Evolutionary conservation across 1,284 basidiomycete genomes (phyloP).

Genomic region (Thelephora terrestris): DNA sequence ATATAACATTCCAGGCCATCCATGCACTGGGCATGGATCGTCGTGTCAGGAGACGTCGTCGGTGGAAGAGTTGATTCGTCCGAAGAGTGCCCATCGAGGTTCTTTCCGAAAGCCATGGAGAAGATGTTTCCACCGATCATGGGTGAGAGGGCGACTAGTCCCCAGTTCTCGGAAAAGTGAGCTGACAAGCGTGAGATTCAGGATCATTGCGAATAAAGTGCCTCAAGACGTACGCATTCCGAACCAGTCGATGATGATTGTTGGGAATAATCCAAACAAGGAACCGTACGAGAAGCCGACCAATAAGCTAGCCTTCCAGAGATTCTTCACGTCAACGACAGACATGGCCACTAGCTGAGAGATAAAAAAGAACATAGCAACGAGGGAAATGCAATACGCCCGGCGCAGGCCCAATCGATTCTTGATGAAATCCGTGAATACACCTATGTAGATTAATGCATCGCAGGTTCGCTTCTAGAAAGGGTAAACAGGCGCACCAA

Average conservation of each 20-base stretch:
- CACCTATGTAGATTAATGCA: conserved; percentile 26
- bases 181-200: conserved; percentile 24
- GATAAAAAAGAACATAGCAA: conserved; percentile 56
- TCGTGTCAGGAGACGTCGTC: conserved; percentile 9
- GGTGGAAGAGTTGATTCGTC: conserved; percentile 8
- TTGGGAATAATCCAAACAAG: conserved; percentile 70
- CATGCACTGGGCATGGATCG: conserved; percentile 30
- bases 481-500: conserved; percentile 39
- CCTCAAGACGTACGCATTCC: conserved; percentile 48
- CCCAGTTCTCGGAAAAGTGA: conserved; percentile 82
- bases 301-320: conserved; percentile 71
- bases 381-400: conserved; percentile 60
- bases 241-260: conserved; percentile 80
- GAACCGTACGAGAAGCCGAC: conserved; percentile 72
- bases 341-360: conserved; percentile 55
- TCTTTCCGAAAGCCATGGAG: conserved; percentile 73
- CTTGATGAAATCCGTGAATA: conserved; percentile 69
- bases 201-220: background rate
- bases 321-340: conserved; percentile 46
- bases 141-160: conserved; percentile 68
- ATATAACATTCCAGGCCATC: conserved; percentile 43
- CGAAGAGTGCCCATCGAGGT: conserved; percentile 64
- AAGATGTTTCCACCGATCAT: conserved; percentile 78
- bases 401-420: conserved; percentile 51
- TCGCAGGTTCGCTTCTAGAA: background rate